A percentile compares a stretch with the other conserved stretches of the same genome.
phyloP scores from a whole-genome alignment of 2,329 filamentous ascomycete genomes.

The Penicillium nordicum region DNA sequence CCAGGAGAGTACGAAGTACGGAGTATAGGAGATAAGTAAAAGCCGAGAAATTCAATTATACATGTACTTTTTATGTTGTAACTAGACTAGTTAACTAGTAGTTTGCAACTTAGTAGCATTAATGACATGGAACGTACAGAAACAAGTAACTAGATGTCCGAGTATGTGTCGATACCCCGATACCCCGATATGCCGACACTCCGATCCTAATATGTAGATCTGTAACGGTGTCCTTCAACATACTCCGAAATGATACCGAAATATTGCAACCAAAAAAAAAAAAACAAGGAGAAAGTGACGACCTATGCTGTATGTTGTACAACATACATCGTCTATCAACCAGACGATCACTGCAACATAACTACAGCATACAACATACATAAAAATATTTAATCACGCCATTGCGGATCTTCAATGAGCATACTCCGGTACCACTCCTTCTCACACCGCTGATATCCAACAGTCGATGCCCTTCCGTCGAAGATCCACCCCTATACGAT shows the following conservation, averaged over 20 bases:
- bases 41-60: background rate
- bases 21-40: background rate
- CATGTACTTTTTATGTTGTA: background rate
- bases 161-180: background rate
- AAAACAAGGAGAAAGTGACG: background rate
- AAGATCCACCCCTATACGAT: slow-evolving; percentile 29
- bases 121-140: background rate
- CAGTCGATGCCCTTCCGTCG: slow-evolving; percentile 34
- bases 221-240: background rate
- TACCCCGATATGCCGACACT: background rate
- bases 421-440: background rate
- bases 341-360: background rate
- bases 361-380: background rate
- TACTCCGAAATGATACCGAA: background rate
- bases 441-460: slow-evolving; percentile 24
- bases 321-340: background rate
- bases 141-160: background rate
- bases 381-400: background rate
- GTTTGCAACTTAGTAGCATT: background rate
- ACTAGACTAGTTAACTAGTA: no score
- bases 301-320: background rate
- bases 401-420: background rate
- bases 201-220: slow-evolving; percentile 8
- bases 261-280: background rate
- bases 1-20: no score